These are phyloP conservation scores for Closterium sp. DNA, from an alignment of 139 green algal species.

Conservation along the genomic window DNA sequence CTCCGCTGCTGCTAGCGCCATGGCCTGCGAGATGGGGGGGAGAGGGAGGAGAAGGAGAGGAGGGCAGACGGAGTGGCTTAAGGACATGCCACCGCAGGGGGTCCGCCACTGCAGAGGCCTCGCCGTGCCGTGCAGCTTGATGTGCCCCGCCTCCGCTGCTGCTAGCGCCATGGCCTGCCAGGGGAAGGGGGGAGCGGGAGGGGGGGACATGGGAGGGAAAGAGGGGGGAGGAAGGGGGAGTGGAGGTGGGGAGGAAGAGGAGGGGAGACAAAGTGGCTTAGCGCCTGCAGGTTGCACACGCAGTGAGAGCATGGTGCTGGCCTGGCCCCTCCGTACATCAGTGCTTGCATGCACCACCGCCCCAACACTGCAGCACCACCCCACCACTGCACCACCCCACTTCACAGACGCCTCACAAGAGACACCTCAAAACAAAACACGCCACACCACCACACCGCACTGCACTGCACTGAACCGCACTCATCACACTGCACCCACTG, in stretches of 20 bases:
- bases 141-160: slow-evolving; percentile 10
- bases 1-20: slow-evolving; percentile 3
- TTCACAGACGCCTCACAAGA: not conserved
- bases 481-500: too few relatives aligned
- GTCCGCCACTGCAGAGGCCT: too few relatives aligned
- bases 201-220: not conserved
- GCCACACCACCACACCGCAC: too few relatives aligned
- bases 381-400: too few relatives aligned
- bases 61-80: not conserved
- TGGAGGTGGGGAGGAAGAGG: not conserved
- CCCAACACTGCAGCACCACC: too few relatives aligned
- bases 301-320: too few relatives aligned
- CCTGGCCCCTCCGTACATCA: too few relatives aligned
- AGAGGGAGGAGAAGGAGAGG: not conserved
- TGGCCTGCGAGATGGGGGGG: not conserved
- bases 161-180: not conserved
- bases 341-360: too few relatives aligned
- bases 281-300: not conserved
- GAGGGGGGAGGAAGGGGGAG: not conserved
- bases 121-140: not conserved
- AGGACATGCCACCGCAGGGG: too few relatives aligned
- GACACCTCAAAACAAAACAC: too few relatives aligned
- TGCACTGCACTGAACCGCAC: too few relatives aligned
- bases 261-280: not conserved
- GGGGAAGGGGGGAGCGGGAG: not conserved